Base-by-base conservation (phyloP, 2,329 filamentous ascomycete species). In the Boeremia lycopersici region DNA sequence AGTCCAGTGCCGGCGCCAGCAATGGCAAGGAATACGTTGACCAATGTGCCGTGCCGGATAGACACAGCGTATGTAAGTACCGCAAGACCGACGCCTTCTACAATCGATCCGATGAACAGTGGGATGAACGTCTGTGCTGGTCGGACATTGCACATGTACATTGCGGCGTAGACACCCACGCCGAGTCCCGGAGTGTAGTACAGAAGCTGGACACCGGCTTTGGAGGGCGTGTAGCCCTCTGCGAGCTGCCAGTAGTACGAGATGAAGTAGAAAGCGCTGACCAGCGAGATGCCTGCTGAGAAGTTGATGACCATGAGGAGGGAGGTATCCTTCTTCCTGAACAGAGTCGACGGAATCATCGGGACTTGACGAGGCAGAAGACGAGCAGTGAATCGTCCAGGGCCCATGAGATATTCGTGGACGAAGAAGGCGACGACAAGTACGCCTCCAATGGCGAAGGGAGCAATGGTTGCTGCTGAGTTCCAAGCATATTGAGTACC, bases 171-270 rank as follows among this genome's bases (percentile, higher is more conserved):
- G 4, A 83, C 83, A 35, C 87, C 87, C 1, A 73, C 79, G 64
- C 79, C 86, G 8, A 89, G 73, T 0, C 87, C 87, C 0, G 86
- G 86, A 1, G 86, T 79, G 61, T 86, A 89, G 68, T 82, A 89
- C 1, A 89, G 72, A 10, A 90, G 75, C 53, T 86, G 81, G 65
- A 69, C 49, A n/a, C 72, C 72, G 2, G 71, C 66, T 48, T 68
- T 57, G 23, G 79, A 81, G 26, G 75, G 78, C 26, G 60, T 69
- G 57, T 83, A 83, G 6, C 77, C 79, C 70, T 84, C 75, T 0
- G 89, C 86, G 13, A 88, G 74, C 2, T 84, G 83, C 68, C 89
- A 89, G 70, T 89, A 90, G 15, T 89, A 80, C 13, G 84, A 84
- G 61, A 87, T 84, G 62, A 89, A 90, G 70, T 89, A 90, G 60